Percentiles rank a stretch among this genome's conserved stretches.
phyloP scores from a whole-genome alignment of 2,329 filamentous ascomycete species.

The Diaporthe sp. region DNA sequence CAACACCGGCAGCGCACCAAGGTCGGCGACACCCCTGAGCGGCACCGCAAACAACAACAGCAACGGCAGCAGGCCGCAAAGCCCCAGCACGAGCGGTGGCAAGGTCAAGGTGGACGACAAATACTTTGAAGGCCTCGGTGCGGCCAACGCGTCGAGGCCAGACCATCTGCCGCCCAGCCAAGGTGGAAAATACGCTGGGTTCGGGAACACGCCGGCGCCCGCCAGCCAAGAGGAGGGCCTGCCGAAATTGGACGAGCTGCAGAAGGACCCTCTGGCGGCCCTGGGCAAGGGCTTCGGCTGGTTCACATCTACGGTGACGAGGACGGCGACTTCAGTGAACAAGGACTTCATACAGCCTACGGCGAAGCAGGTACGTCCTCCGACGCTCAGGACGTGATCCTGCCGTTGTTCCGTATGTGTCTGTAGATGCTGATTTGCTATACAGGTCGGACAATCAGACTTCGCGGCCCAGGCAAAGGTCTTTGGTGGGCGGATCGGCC shows the following conservation, averaged over 20 bases:
- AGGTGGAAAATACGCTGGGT: slow-evolving; percentile 92
- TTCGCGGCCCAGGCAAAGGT: slow-evolving; percentile 76
- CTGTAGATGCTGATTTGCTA: slow-evolving; percentile 13
- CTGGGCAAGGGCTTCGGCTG: slow-evolving; percentile 94
- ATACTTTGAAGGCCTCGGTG: slow-evolving; percentile 89
- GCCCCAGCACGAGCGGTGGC: slow-evolving; percentile 51
- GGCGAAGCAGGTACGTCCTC: slow-evolving; percentile 79
- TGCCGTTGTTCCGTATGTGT: background rate
- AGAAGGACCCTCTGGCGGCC: slow-evolving; percentile 90
- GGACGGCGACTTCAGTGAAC: slow-evolving; percentile 92
- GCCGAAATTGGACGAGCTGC: slow-evolving; percentile 86
- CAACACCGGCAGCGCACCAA: slow-evolving; percentile 37
- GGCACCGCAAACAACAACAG: slow-evolving; percentile 51
- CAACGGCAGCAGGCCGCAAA: slow-evolving; percentile 56
- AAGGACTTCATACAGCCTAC: slow-evolving; percentile 93
- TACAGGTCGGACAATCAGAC: slow-evolving; percentile 83
- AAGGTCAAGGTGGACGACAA: slow-evolving; percentile 82
- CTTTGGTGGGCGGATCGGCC: slow-evolving; percentile 75
- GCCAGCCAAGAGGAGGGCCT: slow-evolving; percentile 59
- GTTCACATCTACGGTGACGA: slow-evolving; percentile 89
- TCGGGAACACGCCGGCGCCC: slow-evolving; percentile 81
- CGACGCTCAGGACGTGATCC: slow-evolving; percentile 3
- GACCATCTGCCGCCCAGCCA: slow-evolving; percentile 86
- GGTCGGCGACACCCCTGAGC: slow-evolving; percentile 49
- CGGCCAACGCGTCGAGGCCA: slow-evolving; percentile 82